phyloP scores from a whole-genome alignment of 1,139 yeast genomes.

The Sugiyamaella castrensis region DNA sequence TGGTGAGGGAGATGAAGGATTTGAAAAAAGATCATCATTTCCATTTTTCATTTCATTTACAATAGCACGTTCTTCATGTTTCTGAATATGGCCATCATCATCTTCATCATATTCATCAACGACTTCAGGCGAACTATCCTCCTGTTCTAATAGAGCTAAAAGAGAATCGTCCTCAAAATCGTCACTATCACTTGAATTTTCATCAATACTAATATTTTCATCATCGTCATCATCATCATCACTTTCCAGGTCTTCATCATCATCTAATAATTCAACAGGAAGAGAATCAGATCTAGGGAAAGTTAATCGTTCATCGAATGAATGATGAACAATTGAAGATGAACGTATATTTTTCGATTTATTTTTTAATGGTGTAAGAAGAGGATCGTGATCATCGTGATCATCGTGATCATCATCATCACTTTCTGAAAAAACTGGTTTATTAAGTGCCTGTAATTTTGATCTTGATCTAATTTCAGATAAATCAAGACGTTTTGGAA shows the following conservation, averaged over 20 bases:
- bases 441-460: slow-evolving; percentile 6
- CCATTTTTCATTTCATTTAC: slow-evolving; percentile 33
- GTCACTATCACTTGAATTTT: slow-evolving; percentile 20
- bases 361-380: not conserved
- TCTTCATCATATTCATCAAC: slow-evolving; percentile 33
- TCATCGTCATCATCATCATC: slow-evolving; percentile 14
- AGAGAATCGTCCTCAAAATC: slow-evolving; percentile 30
- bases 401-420: slow-evolving; percentile 20
- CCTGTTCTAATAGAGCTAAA: slow-evolving; percentile 28
- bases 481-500: slow-evolving; percentile 28
- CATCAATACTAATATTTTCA: slow-evolving; percentile 23
- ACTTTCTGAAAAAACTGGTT: not conserved
- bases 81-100: slow-evolving; percentile 33
- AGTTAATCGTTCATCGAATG: slow-evolving; percentile 21
- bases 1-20: slow-evolving; percentile 24
- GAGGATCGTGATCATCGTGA: slow-evolving; percentile 5
- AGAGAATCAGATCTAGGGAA: slow-evolving; percentile 21
- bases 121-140: slow-evolving; percentile 32
- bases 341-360: slow-evolving; percentile 14
- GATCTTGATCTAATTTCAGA: slow-evolving; percentile 20
- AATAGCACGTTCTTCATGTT: slow-evolving; percentile 40
- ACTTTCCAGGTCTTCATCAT: slow-evolving; percentile 17
- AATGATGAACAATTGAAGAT: slow-evolving; percentile 24
- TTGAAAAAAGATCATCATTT: slow-evolving; percentile 25
- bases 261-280: slow-evolving; percentile 10